Percentiles rank a stretch among this genome's conserved stretches.
phyloP scores from a whole-genome alignment of 139 green algal genomes.

The Asterochloris erici region DNA sequence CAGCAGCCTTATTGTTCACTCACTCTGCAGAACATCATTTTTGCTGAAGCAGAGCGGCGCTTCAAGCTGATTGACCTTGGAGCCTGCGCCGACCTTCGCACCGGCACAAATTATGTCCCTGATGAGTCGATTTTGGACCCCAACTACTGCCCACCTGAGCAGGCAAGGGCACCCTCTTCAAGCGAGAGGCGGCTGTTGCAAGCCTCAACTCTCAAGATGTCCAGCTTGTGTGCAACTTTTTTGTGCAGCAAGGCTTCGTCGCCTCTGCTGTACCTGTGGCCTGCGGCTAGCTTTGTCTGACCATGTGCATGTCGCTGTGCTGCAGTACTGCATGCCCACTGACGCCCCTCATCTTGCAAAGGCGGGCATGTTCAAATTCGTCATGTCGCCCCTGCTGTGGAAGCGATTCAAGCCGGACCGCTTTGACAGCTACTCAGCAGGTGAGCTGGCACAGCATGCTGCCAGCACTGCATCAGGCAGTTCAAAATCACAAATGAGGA shows the following conservation, averaged over 20 bases:
- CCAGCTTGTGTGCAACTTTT: background rate
- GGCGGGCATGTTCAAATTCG: conserved; percentile 35
- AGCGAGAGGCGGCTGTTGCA: background rate
- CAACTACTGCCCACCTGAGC: conserved; percentile 85
- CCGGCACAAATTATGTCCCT: conserved; percentile 87
- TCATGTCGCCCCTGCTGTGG: conserved; percentile 85
- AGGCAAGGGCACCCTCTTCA: conserved; percentile 31
- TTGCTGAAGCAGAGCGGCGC: conserved; percentile 46
- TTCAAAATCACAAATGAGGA: no score
- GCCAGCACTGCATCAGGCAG: background rate
- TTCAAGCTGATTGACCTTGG: conserved; percentile 80
- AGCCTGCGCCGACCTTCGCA: conserved; percentile 74
- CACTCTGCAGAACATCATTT: conserved; percentile 70
- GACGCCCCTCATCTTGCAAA: conserved; percentile 56
- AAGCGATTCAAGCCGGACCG: conserved; percentile 76
- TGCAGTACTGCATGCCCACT: conserved; percentile 74
- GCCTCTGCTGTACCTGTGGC: background rate
- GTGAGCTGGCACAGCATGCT: background rate
- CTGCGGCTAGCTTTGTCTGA: background rate
- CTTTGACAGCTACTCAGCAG: conserved; percentile 84
- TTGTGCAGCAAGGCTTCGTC: background rate
- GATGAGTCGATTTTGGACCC: conserved; percentile 87
- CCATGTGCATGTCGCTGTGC: background rate
- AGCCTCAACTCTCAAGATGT: background rate
- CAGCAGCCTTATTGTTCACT: no score